Conservation (phyloP, 164 flowering plant species). For the Vitis riparia region DNA sequence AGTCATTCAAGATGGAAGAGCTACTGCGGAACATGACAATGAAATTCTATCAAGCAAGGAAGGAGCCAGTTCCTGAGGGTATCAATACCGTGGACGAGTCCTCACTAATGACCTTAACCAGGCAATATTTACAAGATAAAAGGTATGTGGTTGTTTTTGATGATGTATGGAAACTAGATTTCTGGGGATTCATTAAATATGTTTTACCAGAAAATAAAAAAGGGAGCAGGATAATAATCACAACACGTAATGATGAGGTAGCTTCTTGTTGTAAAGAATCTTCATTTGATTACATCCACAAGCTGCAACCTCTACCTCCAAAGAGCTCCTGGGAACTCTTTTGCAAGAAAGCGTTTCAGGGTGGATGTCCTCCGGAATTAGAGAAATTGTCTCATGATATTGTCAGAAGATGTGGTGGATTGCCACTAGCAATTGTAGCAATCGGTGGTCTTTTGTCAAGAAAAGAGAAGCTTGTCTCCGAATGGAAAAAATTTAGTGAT, state of each 20-base stretch:
- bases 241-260: constrained; percentile 8
- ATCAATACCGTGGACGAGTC: too few relatives aligned
- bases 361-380: constrained; percentile 7
- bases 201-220: constrained; percentile 8
- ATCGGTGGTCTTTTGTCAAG: constrained; percentile 21
- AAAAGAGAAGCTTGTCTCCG: constrained; percentile 8
- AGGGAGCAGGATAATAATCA: constrained; percentile 23
- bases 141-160: constrained; percentile 22
- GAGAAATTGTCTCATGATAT: constrained; percentile 7
- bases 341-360: constrained; percentile 9
- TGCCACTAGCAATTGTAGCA: constrained; percentile 33
- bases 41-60: too few relatives aligned
- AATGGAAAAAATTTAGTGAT: constrained; percentile 23
- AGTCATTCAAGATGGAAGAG: too few relatives aligned
- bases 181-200: constrained; percentile 11
- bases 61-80: too few relatives aligned
- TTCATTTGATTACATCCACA: neutral
- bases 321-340: constrained; percentile 2
- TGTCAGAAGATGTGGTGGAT: constrained; percentile 18
- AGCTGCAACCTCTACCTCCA: neutral
- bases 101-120: neutral
- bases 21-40: too few relatives aligned
- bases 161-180: constrained; percentile 21
- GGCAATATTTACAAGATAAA: neutral
- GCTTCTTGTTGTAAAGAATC: constrained; percentile 5